phyloP scores from a whole-genome alignment of 23 red algal genomes.

The Cyanidiococcus yangmingshanensis region DNA sequence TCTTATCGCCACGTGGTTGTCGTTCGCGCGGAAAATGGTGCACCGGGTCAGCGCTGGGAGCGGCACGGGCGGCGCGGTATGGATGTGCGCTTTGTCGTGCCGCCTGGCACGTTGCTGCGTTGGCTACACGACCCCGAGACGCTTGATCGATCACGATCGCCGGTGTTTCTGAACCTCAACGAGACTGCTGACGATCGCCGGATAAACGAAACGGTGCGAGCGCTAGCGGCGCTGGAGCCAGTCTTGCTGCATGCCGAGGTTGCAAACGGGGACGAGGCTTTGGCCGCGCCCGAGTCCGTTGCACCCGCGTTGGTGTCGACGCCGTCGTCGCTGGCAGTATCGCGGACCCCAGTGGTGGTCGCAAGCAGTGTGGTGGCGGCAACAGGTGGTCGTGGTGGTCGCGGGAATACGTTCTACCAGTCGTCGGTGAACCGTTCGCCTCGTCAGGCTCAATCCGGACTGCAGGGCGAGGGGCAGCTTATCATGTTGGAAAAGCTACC shows the following conservation, averaged over 20 bases:
- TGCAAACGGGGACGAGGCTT: background rate
- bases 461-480: background rate
- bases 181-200: background rate
- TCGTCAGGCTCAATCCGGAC: background rate
- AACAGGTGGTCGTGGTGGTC: background rate
- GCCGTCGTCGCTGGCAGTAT: background rate
- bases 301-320: no score
- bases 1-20: background rate
- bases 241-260: background rate
- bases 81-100: background rate
- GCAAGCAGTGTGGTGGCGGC: background rate
- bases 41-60: background rate
- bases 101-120: slow-evolving; percentile 5
- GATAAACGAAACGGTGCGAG: background rate
- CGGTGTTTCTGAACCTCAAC: background rate
- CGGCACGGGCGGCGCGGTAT: background rate
- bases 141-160: background rate
- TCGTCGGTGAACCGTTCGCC: slow-evolving; percentile 19
- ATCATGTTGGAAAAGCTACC: background rate
- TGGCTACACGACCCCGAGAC: background rate
- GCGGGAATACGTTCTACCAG: background rate
- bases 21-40: slow-evolving; percentile 6
- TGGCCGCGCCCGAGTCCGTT: background rate
- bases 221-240: background rate
- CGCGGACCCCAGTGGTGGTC: background rate